Percentiles rank a stretch among this genome's conserved stretches.
These are phyloP conservation scores for Exophiala spinifera DNA, from an alignment of 2,329 filamentous ascomycete species.

Conservation along the genomic window DNA sequence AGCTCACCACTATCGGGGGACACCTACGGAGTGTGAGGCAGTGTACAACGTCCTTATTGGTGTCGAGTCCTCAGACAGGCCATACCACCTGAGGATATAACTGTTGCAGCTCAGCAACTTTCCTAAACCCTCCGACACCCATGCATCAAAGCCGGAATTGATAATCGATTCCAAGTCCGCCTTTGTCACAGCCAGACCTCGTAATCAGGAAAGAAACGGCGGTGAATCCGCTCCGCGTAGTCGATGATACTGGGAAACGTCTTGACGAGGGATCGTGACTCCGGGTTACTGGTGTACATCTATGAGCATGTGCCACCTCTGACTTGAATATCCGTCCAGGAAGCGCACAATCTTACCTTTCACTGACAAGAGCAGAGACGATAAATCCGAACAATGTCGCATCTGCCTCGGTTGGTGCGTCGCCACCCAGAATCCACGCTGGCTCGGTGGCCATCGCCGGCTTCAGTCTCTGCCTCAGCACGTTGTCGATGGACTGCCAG, in stretches of 20 bases:
- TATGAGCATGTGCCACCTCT: neutral
- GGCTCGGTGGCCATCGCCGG: conserved; percentile 34
- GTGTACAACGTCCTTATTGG: conserved; percentile 44
- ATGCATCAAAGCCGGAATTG: neutral
- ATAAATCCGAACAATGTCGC: conserved; percentile 58
- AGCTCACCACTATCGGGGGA: conserved; percentile 60
- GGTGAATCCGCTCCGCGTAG: conserved; percentile 57
- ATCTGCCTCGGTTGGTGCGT: conserved; percentile 57
- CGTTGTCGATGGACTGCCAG: conserved; percentile 52
- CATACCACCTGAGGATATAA: no score
- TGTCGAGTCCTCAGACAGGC: no score
- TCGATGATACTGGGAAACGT: conserved; percentile 51
- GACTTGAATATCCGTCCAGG: no score
- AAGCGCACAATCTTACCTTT: conserved; percentile 47
- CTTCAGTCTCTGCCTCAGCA: conserved; percentile 42
- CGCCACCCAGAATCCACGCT: conserved; percentile 59
- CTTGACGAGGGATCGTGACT: conserved; percentile 45
- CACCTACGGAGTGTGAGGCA: conserved; percentile 51
- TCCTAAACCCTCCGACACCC: no score
- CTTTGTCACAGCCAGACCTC: conserved; percentile 34
- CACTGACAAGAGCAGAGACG: conserved; percentile 50
- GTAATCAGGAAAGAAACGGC: conserved; percentile 58
- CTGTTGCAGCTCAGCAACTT: no score
- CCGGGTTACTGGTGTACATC: conserved; percentile 42
- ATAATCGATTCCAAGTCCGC: neutral